Conservation (phyloP, 148 eudicot genomes). For the Diospyros lotus region DNA sequence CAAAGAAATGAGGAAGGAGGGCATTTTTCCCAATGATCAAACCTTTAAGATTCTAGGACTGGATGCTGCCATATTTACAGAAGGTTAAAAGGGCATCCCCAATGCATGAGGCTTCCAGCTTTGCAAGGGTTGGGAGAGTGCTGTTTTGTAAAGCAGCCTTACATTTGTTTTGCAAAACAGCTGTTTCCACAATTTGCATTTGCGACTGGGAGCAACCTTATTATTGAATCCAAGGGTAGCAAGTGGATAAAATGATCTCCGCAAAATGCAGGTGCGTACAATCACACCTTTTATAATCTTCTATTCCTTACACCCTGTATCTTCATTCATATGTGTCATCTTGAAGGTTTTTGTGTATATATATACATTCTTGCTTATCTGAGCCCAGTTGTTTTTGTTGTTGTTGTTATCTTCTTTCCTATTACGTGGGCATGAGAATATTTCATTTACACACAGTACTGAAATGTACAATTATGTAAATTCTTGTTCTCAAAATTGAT, state of each 20-base stretch:
- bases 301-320: neutral
- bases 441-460: neutral
- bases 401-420: neutral
- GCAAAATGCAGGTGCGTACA: constrained; percentile 1
- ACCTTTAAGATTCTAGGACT: constrained; percentile 16
- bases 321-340: constrained; percentile 6
- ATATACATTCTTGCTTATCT: neutral
- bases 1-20: constrained; percentile 28
- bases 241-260: constrained; percentile 15
- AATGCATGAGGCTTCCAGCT: too few relatives aligned
- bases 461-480: neutral
- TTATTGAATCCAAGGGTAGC: too few relatives aligned
- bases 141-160: too few relatives aligned
- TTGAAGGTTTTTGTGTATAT: neutral
- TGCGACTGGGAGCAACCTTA: too few relatives aligned
- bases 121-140: too few relatives aligned
- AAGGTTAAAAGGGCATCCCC: neutral
- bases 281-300: neutral
- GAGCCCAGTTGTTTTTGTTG: neutral
- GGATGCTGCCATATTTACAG: constrained; percentile 17
- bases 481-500: neutral
- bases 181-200: too few relatives aligned
- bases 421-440: neutral
- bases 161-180: too few relatives aligned
- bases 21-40: constrained; percentile 23